Evolutionary conservation across 192 early-diverging fungal genomes (phyloP).

Genomic region (Lobosporangium transversale): DNA sequence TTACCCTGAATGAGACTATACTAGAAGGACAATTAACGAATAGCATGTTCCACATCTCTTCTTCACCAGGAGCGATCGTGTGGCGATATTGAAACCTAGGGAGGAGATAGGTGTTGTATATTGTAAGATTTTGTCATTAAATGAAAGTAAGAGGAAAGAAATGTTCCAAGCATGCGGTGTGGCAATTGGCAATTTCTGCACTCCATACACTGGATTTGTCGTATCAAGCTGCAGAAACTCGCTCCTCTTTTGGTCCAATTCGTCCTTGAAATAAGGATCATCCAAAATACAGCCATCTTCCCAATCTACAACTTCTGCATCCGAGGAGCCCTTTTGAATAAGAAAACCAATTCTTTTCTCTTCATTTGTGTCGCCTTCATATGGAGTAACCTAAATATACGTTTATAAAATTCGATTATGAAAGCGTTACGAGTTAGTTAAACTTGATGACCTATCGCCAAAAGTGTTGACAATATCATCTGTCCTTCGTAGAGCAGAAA

Average conservation of each 20-base stretch:
- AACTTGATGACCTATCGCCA: background rate
- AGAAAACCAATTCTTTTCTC: conserved; percentile 38
- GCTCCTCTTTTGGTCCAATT: conserved; percentile 46
- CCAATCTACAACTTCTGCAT: conserved; percentile 32
- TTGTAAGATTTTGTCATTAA: background rate
- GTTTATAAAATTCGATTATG: background rate
- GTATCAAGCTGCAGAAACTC: conserved; percentile 26
- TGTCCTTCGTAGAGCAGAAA: too few relatives aligned
- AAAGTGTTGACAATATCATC: too few relatives aligned
- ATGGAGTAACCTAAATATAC: conserved; percentile 37
- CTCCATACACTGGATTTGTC: conserved; percentile 10
- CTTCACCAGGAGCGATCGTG: conserved; percentile 38
- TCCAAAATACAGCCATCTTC: conserved; percentile 55
- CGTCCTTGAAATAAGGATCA: conserved; percentile 50
- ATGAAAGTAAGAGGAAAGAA: too few relatives aligned
- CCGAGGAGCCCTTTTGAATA: conserved; percentile 22
- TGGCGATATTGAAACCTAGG: conserved; percentile 42
- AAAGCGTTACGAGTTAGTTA: background rate
- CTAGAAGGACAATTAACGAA: conserved; percentile 60
- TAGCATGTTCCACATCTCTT: conserved; percentile 57
- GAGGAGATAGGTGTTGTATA: too few relatives aligned
- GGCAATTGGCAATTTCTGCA: background rate
- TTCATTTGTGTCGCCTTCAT: conserved; percentile 13
- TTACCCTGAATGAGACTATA: conserved; percentile 53
- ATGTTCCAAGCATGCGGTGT: background rate